Conservation (phyloP, 768 basidiomycete species). For the Pisolithus orientalis region DNA sequence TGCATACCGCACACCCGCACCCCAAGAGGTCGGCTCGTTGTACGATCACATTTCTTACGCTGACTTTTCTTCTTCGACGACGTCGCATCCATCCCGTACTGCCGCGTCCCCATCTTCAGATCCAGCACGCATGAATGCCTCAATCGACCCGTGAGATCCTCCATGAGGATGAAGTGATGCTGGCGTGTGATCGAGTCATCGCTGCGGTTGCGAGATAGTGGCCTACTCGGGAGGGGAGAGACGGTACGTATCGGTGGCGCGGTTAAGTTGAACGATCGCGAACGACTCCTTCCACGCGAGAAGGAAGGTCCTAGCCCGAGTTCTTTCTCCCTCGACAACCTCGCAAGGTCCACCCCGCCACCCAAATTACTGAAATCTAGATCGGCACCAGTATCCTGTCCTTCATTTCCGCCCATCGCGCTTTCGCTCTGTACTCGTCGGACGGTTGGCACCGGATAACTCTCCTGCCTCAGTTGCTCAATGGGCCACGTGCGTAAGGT, state of each 20-base stretch:
- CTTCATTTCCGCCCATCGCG: conserved; percentile 30
- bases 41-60: conserved; percentile 95
- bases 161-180: conserved; percentile 98
- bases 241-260: conserved; percentile 19
- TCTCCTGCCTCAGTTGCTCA: conserved; percentile 34
- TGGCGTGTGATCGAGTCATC: conserved; percentile 66
- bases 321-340: conserved; percentile 14
- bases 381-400: conserved; percentile 35
- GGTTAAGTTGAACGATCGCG: conserved; percentile 30
- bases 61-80: conserved; percentile 95
- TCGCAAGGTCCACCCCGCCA: conserved; percentile 10
- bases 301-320: conserved; percentile 21
- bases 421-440: conserved; percentile 66
- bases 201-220: conserved; percentile 30
- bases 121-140: conserved; percentile 94
- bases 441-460: conserved; percentile 32
- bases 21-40: conserved; percentile 86
- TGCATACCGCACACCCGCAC: conserved; percentile 98
- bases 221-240: conserved; percentile 23
- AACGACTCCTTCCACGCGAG: conserved; percentile 37
- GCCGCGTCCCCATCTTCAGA: conserved; percentile 99
- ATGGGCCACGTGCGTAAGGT: conserved; percentile 10
- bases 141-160: conserved; percentile 90
- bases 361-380: conserved; percentile 33
- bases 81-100: conserved; percentile 95